Evolutionary conservation across 805 yeast genomes (phyloP).

Genomic region (Candida patagonica): DNA sequence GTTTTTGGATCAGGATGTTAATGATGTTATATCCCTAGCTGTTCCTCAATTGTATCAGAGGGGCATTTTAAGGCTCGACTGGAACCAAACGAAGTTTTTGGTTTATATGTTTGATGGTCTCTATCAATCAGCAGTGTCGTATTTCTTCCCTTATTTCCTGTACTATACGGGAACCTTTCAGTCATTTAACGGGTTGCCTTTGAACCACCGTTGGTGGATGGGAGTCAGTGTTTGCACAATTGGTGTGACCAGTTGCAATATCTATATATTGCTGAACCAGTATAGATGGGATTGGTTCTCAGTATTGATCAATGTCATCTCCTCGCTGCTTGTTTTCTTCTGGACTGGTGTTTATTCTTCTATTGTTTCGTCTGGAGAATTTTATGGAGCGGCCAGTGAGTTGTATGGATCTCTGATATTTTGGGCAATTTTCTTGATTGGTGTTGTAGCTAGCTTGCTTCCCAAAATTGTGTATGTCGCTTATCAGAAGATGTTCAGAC

Average conservation of each 20-base stretch:
- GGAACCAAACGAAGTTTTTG: slow-evolving; percentile 52
- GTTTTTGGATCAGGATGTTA: slow-evolving; percentile 68
- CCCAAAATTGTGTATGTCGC: slow-evolving; percentile 53
- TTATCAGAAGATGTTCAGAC: slow-evolving; percentile 42
- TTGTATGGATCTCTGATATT: slow-evolving; percentile 51
- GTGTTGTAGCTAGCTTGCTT: slow-evolving; percentile 43
- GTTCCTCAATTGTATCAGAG: slow-evolving; percentile 65
- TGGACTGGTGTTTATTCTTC: slow-evolving; percentile 81
- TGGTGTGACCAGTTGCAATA: slow-evolving; percentile 54
- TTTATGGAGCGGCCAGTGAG: slow-evolving; percentile 55
- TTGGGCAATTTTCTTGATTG: slow-evolving; percentile 58
- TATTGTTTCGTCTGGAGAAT: slow-evolving; percentile 42
- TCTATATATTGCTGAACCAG: slow-evolving; percentile 59
- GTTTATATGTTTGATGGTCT: slow-evolving; percentile 62
- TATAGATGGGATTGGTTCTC: slow-evolving; percentile 73
- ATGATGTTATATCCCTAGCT: slow-evolving; percentile 52
- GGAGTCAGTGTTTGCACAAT: slow-evolving; percentile 56
- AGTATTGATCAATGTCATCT: slow-evolving; percentile 41
- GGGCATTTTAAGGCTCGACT: slow-evolving; percentile 59
- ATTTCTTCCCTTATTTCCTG: slow-evolving; percentile 59
- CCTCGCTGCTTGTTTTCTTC: slow-evolving; percentile 49
- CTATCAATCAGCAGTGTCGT: slow-evolving; percentile 63
- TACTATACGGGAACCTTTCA: slow-evolving; percentile 37
- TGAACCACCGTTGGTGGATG: slow-evolving; percentile 63
- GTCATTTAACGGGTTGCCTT: slow-evolving; percentile 38